A percentile compares a stretch with the other conserved stretches of the same genome.
Evolutionary conservation across 2,329 filamentous ascomycete species (phyloP).

Genomic region (Sporothrix euskadiensis): DNA sequence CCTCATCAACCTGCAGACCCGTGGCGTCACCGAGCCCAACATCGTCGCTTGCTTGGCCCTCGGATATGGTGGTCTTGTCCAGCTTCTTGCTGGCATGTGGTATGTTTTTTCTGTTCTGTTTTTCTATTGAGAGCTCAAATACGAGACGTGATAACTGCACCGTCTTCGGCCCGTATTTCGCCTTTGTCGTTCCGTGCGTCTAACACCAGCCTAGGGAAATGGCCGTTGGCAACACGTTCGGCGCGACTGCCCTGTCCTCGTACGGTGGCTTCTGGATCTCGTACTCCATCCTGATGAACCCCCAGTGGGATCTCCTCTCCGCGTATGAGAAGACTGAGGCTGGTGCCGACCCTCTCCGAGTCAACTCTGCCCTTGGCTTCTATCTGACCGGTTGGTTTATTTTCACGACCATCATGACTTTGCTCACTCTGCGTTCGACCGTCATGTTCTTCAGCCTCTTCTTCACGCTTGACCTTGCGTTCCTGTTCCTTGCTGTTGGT

Average conservation of each 20-base stretch:
- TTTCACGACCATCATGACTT: constrained; percentile 72
- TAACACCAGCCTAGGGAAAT: constrained; percentile 64
- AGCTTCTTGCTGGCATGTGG: constrained; percentile 85
- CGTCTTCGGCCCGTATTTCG: too few species aligned
- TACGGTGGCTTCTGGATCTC: constrained; percentile 84
- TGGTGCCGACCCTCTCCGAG: constrained; percentile 45
- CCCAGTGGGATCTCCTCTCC: constrained; percentile 59
- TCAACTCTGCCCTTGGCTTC: constrained; percentile 66
- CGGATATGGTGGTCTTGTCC: constrained; percentile 75
- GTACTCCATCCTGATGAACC: constrained; percentile 71
- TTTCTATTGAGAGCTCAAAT: too few species aligned
- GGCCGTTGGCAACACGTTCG: constrained; percentile 84
- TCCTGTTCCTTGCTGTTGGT: constrained; percentile 68
- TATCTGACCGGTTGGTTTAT: constrained; percentile 82
- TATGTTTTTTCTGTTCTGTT: constrained; percentile 47
- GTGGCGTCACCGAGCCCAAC: constrained; percentile 60
- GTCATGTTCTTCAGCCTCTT: constrained; percentile 77
- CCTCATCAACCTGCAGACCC: constrained; percentile 68
- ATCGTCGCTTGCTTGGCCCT: constrained; percentile 70
- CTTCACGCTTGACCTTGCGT: constrained; percentile 73
- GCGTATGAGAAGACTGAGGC: constrained; percentile 44
- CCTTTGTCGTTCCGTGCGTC: not conserved
- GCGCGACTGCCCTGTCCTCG: constrained; percentile 76
- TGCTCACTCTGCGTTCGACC: constrained; percentile 75
- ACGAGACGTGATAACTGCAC: not conserved